A percentile compares a stretch with the other conserved stretches of the same genome.
Conservation (phyloP, 1,284 basidiomycete genomes). For the Ustilago tritici region DNA sequence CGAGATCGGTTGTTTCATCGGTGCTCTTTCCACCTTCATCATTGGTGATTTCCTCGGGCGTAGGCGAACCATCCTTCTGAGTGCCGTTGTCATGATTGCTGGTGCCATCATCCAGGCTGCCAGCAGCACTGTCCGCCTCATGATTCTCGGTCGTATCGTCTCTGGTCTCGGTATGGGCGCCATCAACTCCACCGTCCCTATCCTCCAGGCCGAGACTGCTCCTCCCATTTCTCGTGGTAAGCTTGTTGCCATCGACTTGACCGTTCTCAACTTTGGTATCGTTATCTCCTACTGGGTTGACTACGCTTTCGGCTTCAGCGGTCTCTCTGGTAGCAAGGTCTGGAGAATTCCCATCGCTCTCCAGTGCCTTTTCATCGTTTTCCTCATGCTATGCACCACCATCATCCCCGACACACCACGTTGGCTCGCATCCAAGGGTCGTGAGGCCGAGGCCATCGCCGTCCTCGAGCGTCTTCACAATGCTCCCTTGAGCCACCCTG, state of each 20-base stretch:
- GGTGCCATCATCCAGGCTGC: conserved; percentile 76
- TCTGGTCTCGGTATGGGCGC: conserved; percentile 79
- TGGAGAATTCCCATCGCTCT: conserved; percentile 80
- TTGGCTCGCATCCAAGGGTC: conserved; percentile 77
- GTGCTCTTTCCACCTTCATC: conserved; percentile 43
- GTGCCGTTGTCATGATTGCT: conserved; percentile 74
- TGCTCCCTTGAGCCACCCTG: conserved; percentile 73
- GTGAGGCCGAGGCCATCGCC: conserved; percentile 74
- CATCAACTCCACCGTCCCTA: conserved; percentile 76
- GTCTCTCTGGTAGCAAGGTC: conserved; percentile 73
- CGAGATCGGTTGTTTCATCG: conserved; percentile 51
- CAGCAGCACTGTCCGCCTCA: conserved; percentile 74
- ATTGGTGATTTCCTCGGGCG: conserved; percentile 46
- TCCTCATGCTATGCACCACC: conserved; percentile 76
- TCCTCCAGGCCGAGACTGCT: conserved; percentile 78
- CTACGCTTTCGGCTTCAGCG: conserved; percentile 71
- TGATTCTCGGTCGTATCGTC: conserved; percentile 76
- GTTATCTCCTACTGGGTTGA: conserved; percentile 73
- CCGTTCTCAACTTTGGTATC: conserved; percentile 77
- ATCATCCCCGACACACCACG: conserved; percentile 79
- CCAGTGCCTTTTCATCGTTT: conserved; percentile 76
- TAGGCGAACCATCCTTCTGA: conserved; percentile 51
- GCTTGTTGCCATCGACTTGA: conserved; percentile 79
- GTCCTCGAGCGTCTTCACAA: conserved; percentile 77
- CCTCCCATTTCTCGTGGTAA: conserved; percentile 76